Conservation (phyloP, 108 stramenopile genomes). For the Nitzschia palea region DNA sequence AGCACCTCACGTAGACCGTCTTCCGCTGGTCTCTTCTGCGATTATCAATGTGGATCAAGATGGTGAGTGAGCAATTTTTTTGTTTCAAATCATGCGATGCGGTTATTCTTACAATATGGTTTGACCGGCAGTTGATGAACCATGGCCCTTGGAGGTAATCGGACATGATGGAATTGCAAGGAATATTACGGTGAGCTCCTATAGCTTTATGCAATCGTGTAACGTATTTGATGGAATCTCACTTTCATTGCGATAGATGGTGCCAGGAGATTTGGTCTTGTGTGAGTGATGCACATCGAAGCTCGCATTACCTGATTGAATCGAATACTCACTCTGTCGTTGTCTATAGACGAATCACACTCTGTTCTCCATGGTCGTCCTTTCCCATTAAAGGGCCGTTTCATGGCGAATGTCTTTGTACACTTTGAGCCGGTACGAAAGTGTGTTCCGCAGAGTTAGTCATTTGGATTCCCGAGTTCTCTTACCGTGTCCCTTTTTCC, state of each 20-base stretch:
- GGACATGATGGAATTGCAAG: conserved; percentile 87
- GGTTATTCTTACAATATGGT: not conserved
- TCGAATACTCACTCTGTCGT: not conserved
- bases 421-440: conserved; percentile 33
- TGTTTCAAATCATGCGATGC: conserved; percentile 11
- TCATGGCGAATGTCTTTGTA: conserved; percentile 74
- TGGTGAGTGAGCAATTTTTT: too few relatives aligned
- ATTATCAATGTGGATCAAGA: conserved; percentile 94
- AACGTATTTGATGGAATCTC: too few relatives aligned
- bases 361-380: conserved; percentile 69
- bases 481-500: too few relatives aligned
- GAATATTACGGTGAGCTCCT: conserved; percentile 61
- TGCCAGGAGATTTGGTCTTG: conserved; percentile 88
- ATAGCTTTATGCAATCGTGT: too few relatives aligned
- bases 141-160: conserved; percentile 92
- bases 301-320: too few relatives aligned
- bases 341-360: conserved; percentile 47
- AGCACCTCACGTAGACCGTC: conserved; percentile 88
- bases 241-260: conserved; percentile 49
- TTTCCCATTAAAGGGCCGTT: conserved; percentile 66
- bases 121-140: conserved; percentile 70
- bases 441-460: too few relatives aligned
- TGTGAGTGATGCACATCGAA: conserved; percentile 69
- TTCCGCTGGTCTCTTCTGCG: conserved; percentile 78
- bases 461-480: too few relatives aligned